A percentile compares a stretch with the other conserved stretches of the same genome.
phyloP scores from a whole-genome alignment of 2,329 filamentous ascomycete species.

The Botryosphaeria agaves region DNA sequence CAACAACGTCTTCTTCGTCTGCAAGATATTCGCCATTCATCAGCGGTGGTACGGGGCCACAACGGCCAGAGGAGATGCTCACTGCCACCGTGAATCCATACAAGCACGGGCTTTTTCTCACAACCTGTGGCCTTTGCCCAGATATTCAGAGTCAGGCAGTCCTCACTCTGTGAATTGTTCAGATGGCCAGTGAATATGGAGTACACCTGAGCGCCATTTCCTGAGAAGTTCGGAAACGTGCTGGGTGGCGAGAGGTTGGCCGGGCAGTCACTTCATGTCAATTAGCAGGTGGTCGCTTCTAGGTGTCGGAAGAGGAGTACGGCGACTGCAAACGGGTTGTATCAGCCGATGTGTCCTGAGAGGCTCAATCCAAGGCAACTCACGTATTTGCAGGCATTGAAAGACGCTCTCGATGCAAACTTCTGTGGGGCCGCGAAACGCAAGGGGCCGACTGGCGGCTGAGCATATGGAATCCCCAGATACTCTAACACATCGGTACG shows the following conservation, averaged over 20 bases:
- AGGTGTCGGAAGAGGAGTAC: not conserved
- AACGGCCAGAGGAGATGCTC: conserved; percentile 7
- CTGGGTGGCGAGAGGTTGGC: conserved; percentile 7
- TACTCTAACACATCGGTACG: too few species aligned
- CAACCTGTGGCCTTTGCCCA: conserved; percentile 12
- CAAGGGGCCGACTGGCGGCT: conserved; percentile 14
- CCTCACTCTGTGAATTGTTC: conserved; percentile 10
- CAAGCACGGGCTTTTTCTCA: conserved; percentile 19
- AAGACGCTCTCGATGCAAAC: not conserved
- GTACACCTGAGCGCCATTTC: conserved; percentile 8
- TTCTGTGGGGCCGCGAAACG: conserved; percentile 9
- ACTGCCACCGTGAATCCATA: conserved; percentile 13
- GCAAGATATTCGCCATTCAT: conserved; percentile 18
- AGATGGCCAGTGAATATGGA: conserved; percentile 7
- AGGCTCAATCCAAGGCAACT: not conserved
- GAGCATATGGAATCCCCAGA: conserved; percentile 23
- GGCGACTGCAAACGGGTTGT: not conserved
- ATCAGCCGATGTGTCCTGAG: not conserved
- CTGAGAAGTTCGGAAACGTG: conserved; percentile 10
- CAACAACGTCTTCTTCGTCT: conserved; percentile 20
- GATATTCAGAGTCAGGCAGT: conserved; percentile 15
- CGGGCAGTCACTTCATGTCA: conserved; percentile 1
- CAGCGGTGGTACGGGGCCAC: conserved; percentile 19
- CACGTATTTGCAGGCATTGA: not conserved
- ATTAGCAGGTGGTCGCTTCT: not conserved